phyloP scores from a whole-genome alignment of 257 asterid genomes.

The Cynanchum wilfordii region DNA sequence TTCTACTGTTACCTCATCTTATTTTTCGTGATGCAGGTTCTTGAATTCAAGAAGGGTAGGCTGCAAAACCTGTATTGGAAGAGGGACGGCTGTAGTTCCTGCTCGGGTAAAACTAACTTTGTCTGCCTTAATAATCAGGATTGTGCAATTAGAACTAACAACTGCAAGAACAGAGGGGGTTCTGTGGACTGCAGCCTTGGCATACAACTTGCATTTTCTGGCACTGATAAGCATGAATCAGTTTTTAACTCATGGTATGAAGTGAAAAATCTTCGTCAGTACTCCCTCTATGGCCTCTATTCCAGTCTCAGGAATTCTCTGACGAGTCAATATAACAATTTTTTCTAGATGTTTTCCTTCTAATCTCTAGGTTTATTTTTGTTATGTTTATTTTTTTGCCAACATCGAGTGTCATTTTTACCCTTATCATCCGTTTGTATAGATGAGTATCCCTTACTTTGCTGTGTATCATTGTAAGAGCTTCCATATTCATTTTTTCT shows the following conservation, averaged over 20 bases:
- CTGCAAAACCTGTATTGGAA: constrained; percentile 93
- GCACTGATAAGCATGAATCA: constrained; percentile 75
- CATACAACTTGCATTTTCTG: constrained; percentile 86
- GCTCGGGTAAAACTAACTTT: constrained; percentile 54
- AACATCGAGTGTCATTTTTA: neutral
- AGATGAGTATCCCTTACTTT: neutral
- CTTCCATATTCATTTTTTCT: neutral
- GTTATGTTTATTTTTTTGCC: constrained; percentile 18
- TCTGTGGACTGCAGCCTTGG: constrained; percentile 86
- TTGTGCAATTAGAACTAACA: constrained; percentile 72
- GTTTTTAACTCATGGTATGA: constrained; percentile 97
- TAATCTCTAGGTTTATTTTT: constrained; percentile 11
- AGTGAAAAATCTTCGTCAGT: constrained; percentile 87
- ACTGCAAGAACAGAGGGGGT: constrained; percentile 72
- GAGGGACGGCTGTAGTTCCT: constrained; percentile 75
- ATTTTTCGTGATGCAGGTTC: constrained; percentile 45
- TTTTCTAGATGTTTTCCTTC: constrained; percentile 34
- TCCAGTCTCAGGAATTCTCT: constrained; percentile 75
- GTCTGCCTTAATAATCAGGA: constrained; percentile 82
- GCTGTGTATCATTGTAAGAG: constrained; percentile 1
- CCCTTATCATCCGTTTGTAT: neutral
- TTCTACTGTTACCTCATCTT: neutral
- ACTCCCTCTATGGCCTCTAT: constrained; percentile 75
- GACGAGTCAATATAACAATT: constrained; percentile 63
- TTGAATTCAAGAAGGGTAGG: constrained; percentile 84